Evolutionary conservation across 2,329 filamentous ascomycete species (phyloP).

Genomic region (Fusarium sp.): DNA sequence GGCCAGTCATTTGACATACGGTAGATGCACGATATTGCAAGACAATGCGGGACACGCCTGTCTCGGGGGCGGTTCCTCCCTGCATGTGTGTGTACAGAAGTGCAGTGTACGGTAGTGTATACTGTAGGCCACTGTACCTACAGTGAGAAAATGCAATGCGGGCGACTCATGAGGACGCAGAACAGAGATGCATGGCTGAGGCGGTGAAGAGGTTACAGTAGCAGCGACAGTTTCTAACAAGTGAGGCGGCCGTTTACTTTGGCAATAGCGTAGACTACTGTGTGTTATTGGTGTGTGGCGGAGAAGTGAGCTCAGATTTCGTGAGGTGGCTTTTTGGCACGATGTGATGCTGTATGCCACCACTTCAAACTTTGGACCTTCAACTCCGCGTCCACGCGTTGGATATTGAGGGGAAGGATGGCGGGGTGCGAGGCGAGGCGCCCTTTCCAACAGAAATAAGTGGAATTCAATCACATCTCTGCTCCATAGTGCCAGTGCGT

Average conservation of each 20-base stretch:
- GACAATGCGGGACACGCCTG: slow-evolving; percentile 19
- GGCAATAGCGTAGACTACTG: background rate
- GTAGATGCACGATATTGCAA: slow-evolving; percentile 16
- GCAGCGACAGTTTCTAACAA: background rate
- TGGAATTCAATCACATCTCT: background rate
- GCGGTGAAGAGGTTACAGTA: slow-evolving; percentile 25
- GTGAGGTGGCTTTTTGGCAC: slow-evolving; percentile 12
- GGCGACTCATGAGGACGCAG: slow-evolving; percentile 13
- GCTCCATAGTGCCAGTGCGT: slow-evolving; percentile 6
- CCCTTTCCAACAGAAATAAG: background rate
- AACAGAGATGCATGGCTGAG: slow-evolving; percentile 28
- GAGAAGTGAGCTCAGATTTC: slow-evolving; percentile 10
- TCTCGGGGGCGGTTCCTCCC: background rate
- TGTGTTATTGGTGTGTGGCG: slow-evolving; percentile 16
- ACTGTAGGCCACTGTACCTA: slow-evolving; percentile 16
- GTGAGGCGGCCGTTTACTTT: background rate
- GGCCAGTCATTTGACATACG: slow-evolving; percentile 13
- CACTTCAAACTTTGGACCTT: slow-evolving; percentile 1
- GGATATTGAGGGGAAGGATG: background rate
- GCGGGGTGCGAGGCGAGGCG: background rate
- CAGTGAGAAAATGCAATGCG: slow-evolving; percentile 5
- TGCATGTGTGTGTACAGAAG: slow-evolving; percentile 5
- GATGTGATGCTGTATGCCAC: slow-evolving; percentile 1
- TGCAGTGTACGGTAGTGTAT: background rate
- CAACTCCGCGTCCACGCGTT: slow-evolving; percentile 1